Evolutionary conservation across 352 stramenopile species (phyloP).

Genomic region (Phytophthora tubulina): DNA sequence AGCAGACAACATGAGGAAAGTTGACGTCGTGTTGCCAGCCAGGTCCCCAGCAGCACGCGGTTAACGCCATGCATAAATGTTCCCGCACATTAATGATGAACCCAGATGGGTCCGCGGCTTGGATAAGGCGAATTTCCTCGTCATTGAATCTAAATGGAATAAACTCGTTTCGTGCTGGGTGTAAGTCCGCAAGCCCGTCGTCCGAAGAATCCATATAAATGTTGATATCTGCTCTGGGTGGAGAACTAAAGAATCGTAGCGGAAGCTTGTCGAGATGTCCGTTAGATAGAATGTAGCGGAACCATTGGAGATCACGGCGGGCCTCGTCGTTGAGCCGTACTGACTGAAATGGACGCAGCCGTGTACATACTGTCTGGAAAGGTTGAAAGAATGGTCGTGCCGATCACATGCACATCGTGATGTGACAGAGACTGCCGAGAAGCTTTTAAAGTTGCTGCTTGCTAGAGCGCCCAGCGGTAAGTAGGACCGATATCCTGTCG

Average conservation of each 20-base stretch:
- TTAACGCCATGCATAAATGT: conserved; percentile 24
- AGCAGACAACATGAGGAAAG: conserved; percentile 20
- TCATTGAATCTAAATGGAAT: conserved; percentile 20
- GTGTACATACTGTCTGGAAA: too few species aligned
- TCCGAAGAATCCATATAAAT: conserved; percentile 30
- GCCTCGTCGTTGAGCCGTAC: too few species aligned
- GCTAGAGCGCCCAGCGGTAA: too few species aligned
- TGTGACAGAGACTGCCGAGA: too few species aligned
- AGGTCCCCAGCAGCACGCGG: not conserved
- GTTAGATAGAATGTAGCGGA: not conserved
- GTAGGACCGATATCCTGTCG: too few species aligned
- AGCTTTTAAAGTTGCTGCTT: too few species aligned
- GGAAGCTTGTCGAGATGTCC: conserved; percentile 17
- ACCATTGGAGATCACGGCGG: too few species aligned
- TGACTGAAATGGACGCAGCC: too few species aligned
- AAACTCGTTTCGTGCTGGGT: conserved; percentile 16
- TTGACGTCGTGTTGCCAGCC: not conserved
- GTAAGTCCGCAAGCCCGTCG: conserved; percentile 1
- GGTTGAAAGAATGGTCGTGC: too few species aligned
- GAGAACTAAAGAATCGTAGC: conserved; percentile 13
- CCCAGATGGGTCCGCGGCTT: not conserved
- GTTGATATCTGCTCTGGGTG: not conserved
- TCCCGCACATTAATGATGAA: conserved; percentile 31
- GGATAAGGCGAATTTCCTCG: not conserved
- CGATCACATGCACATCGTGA: too few species aligned